Evolutionary conservation across 345 rosid species (phyloP).

Genomic region (Barbarea vulgaris): DNA sequence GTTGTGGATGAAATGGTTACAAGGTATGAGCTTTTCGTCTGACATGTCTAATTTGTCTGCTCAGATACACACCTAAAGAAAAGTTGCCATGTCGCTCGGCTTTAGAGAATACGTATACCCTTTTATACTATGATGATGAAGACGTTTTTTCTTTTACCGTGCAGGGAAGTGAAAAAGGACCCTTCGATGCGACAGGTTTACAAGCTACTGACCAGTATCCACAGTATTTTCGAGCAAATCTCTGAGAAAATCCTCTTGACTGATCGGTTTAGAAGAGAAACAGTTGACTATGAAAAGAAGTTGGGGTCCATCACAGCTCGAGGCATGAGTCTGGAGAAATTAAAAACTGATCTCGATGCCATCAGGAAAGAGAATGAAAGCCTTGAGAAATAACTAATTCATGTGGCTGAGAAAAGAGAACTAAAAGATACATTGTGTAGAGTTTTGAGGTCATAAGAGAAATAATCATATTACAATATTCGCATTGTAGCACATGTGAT

Average conservation of each 20-base stretch:
- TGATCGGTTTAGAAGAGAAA: slow-evolving; percentile 70
- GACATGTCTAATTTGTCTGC: slow-evolving; percentile 22
- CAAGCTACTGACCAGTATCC: slow-evolving; percentile 70
- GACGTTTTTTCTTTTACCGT: neutral
- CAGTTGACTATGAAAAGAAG: slow-evolving; percentile 73
- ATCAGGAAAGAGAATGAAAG: slow-evolving; percentile 60
- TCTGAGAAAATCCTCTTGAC: slow-evolving; percentile 62
- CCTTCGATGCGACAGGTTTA: slow-evolving; percentile 64
- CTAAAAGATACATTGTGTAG: neutral
- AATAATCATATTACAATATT: no score
- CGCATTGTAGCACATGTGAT: no score
- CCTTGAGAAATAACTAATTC: slow-evolving; percentile 44
- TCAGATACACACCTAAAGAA: slow-evolving; percentile 20
- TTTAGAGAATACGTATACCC: slow-evolving; percentile 2
- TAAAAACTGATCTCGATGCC: slow-evolving; percentile 65
- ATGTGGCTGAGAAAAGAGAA: neutral
- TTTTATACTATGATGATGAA: slow-evolving; percentile 7
- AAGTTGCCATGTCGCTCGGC: neutral
- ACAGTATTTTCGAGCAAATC: slow-evolving; percentile 73
- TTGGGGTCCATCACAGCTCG: slow-evolving; percentile 56
- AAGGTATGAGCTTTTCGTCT: slow-evolving; percentile 50
- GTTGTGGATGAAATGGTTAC: slow-evolving; percentile 76
- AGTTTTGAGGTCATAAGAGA: neutral
- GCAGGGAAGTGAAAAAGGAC: slow-evolving; percentile 84
- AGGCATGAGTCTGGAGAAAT: slow-evolving; percentile 54